Base-by-base conservation (phyloP, 257 asterid genomes). In the Ehretia macrophylla region DNA sequence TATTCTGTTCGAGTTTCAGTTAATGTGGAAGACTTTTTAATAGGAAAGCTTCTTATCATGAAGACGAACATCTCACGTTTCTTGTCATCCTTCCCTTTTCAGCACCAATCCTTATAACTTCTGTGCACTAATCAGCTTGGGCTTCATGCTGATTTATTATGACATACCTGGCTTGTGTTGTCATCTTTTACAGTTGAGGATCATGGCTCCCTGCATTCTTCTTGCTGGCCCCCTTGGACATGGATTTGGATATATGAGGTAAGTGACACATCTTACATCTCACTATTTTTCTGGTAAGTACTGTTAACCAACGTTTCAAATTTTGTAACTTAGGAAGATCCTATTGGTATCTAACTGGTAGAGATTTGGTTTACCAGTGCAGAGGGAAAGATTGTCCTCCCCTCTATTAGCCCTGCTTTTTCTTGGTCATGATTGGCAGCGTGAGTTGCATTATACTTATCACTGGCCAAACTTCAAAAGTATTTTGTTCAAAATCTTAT, bases 171-270 rank as follows among this genome's bases (percentile, higher is more conserved):
- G 6, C 19, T 56, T 14, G 6, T 13, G 13, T 51, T 51, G 3
- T 18, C 14, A 8, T 32, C 60, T n/a, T 55, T 14, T 51, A 18
- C 72, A 75, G 81, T 73, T 75, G 69, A 71, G 68, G 57, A 63
- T 67, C 16, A 75, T 75, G 81, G 68, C 66, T 19, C 77, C 77
- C 35, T 72, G 81, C 70, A 75, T 79, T 68, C 68, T 72, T 58
- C 75, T 79, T 55, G 79, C 84, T 32, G 84, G 81, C 56, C 79
- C 79, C 46, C 60, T 79, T 66, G 81, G 84, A 51, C 77, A 75
- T 58, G 79, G 84, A 60, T 75, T 71, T 63, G 84, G 79, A 55
- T 79, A 68, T 64, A 63, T 75, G 79, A 79, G 84, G 81, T 65
- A 75, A 59, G 32, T 23, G 37, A 32, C 32, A 32, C 47, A 11